Base-by-base conservation (phyloP, 108 stramenopile genomes). In the Pseudonitzschia multiseries region DNA sequence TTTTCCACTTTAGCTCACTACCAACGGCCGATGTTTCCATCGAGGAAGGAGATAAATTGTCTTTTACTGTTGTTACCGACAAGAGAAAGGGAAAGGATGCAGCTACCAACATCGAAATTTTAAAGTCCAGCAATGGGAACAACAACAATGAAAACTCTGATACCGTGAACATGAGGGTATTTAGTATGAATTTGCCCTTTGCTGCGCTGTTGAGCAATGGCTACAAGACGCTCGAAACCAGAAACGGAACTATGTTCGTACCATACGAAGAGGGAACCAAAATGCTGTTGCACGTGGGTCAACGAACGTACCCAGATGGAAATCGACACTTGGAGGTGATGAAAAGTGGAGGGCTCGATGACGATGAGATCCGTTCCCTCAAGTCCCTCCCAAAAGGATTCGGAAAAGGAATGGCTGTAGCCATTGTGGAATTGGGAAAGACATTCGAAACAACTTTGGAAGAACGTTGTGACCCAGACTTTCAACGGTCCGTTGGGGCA, bases 201-300 rank as follows among this genome's bases (percentile, higher is more conserved):
- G 88, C 87, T 0, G 89, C 90, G 12, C 76, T 94, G 29, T 66
- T 94, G 32, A 80, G 83, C 33, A 91, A 91, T 75, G 93, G 89
- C 21, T 80, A 86, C 80, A 94, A 94, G 68, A 89, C 86, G 8
- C 64, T 94, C 4, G 93, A 94, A 73, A 86, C 87, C 14, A 75
- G 93, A 5, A 94, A 94, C 68, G 85, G 88, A n/a, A 88, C 90
- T 26, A 91, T 94, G 89, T 94, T 94, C 68, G 75, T 70, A 18
- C 72, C 79, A 12, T 88, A 88, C 57, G 72, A 81, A 21, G 81
- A 84, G 44, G 93, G 93, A 12, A 89, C 89, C 4, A 74, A 76
- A 36, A 81, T 94, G 79, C 71, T 90, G 0, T 79, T 94, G 10
- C 90, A 91, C 65, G 90, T 89, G 8, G 93, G 93, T 8, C 87